Evolutionary conservation across 306 rosid genomes (phyloP), one percentile per base, ranked within the genome.

Genomic region (Pueraria montana): DNA sequence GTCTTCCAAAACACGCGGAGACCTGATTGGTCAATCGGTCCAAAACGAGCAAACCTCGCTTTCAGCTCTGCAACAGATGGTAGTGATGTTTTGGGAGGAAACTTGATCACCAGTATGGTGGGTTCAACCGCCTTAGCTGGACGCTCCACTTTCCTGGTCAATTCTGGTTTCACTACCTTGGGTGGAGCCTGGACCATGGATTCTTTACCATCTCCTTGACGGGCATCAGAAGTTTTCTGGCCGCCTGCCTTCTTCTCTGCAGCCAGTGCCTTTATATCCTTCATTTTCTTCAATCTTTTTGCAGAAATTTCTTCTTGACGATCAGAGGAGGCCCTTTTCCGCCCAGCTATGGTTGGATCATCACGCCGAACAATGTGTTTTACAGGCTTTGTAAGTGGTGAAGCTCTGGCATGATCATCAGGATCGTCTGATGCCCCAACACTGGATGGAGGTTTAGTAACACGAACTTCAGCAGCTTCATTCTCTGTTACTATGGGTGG

Each of bases 41-140:
- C 99, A 79, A 96, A 96, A 21, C 99, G 98, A 17, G 95, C 98
- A 88, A 96, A 91, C 86, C 94, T 92, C 17, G 99, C 99, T 87
- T 96, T 96, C 84, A 96, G 89, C 87, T 96, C 99, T 42, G 96
- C 91, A 63, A 89, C 85, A 58, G 99, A 94, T 38, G 99, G 99
- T 38, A 96, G 99, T 2, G 98, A 89, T 45, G 92, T 91, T 80
- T 85, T 66, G 11, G 99, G 99, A 81, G 99, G 99, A 88, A 94
- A 94, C 73, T 92, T 96, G 86, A 96, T 85, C 87, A 96, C 95
- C 82, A 96, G 82, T 76, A 85, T 91, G 73, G 98, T 96, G 55
- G 95, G 99, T 34, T 90, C 91, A 30, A 87, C 89, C 36, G 82
- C 77, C 88, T 87, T 93, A 17, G 89, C 40, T 1, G 88, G 42